Evolutionary conservation across 2,329 filamentous ascomycete species (phyloP), one percentile per base, ranked within the genome.

Genomic region (Thelonectria olida): DNA sequence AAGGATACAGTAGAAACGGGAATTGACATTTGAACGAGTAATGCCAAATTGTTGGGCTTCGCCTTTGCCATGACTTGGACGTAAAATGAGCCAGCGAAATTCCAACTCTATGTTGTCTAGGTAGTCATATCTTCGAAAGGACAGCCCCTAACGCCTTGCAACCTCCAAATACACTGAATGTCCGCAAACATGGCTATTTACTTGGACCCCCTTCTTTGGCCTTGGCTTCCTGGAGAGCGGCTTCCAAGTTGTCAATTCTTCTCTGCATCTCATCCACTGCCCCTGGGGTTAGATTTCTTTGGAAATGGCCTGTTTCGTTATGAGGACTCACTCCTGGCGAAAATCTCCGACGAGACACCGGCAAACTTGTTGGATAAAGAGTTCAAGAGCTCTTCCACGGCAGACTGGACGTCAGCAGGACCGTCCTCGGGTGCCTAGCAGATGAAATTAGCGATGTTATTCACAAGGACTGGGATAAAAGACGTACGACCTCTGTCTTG

Each of bases 191-290:
- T 5, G 41, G 56, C 47, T 36, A 70, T 44, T 45, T 77, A 67
- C 61, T 72, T 7, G 79, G 67, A 9, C 73, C 72, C 39, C 68
- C 72, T 8, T 80, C 76, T 57, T 80, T 81, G 58, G 82, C 76
- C 67, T 83, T 87, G 60, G 81, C 84, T 38, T 85, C 84, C 70
- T 87, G 83, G 44, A 96, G 82, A 13, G 90, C 89, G 22, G 90
- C 83, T 76, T 96, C 94, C 10, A 97, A 84, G 59, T 89, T 92
- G 74, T 97, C 94, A 20, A 97, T 80, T 23, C 94, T 88, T 62
- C 90, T 85, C 13, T 92, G 91, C 93, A 97, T 97, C 65, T 97
- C 93, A 73, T 97, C 94, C 91, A 97, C 93, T 97, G 62, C 42
- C 53, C n/a, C 25, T n/a, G n/a, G 7, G 3, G 61, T 72, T 15